phyloP scores from a whole-genome alignment of 371 early-diverging fungal species.

The Syncephalis fuscata region DNA sequence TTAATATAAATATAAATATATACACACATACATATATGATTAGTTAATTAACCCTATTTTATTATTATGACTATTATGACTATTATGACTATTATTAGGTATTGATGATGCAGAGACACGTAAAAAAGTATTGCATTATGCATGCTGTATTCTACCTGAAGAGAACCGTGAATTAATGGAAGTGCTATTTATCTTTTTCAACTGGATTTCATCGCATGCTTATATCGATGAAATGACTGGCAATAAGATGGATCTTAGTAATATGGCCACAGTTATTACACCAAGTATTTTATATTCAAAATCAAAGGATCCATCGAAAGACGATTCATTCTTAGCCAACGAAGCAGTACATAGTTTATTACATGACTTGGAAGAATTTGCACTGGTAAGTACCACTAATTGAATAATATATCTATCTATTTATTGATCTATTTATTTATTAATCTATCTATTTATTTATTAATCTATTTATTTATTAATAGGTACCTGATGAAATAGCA shows the following conservation, averaged over 20 bases:
- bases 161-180: slow-evolving; percentile 80
- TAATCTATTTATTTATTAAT: neutral
- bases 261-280: slow-evolving; percentile 82
- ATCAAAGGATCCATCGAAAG: slow-evolving; percentile 59
- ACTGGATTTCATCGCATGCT: slow-evolving; percentile 56
- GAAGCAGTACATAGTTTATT: slow-evolving; percentile 54
- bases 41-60: neutral
- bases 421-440: too few species aligned
- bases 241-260: slow-evolving; percentile 78
- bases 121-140: slow-evolving; percentile 48
- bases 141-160: slow-evolving; percentile 73
- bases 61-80: too few species aligned
- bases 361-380: slow-evolving; percentile 54
- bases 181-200: slow-evolving; percentile 67
- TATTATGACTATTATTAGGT: too few species aligned
- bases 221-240: slow-evolving; percentile 45
- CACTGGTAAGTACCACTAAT: slow-evolving; percentile 24
- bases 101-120: slow-evolving; percentile 25
- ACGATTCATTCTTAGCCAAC: slow-evolving; percentile 58
- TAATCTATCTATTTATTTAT: neutral
- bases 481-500: slow-evolving; percentile 51
- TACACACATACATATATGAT: too few species aligned
- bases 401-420: neutral
- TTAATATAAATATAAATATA: too few species aligned
- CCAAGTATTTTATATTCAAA: slow-evolving; percentile 84